Base-by-base conservation (phyloP, 345 rosid species). In the Melaleuca alternifolia region DNA sequence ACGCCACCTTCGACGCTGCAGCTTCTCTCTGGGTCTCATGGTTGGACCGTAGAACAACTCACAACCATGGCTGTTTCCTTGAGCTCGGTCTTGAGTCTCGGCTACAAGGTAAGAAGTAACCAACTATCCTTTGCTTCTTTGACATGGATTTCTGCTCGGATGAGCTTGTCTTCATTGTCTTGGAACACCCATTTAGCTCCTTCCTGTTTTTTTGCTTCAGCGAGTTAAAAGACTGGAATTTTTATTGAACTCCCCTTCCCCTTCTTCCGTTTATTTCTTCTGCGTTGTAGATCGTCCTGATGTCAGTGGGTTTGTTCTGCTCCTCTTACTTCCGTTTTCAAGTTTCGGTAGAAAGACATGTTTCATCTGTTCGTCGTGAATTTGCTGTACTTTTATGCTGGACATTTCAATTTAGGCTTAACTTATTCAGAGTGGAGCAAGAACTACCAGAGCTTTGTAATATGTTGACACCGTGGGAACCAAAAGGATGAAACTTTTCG, bases 21-120 rank as follows among this genome's bases (percentile, higher is more conserved):
- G 61, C 28, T 56, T 56, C 61, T 71, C 79, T 54, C 33, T 30
- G 37, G 28, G 1, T 76, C 53, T 79, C 54, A 85, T 89, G 92
- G 89, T 88, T 85, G 86, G 86, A 57, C 44, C 87, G 52, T 87
- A 85, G 83, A 48, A 37, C 81, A 37, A 71, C 48, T 4, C 14
- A 10, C 81, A 71, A 10, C 48, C 3, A 92, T 91, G 93, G 90
- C 93, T 15, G 87, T 89, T 76, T 92, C 91, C 85, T 87, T 89
- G 48, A 92, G 89, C 86, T 89, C 90, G 21, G 81, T 89, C 85
- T 51, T 87, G 86, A 90, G 91, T 77, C 88, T 91, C 90, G 81
- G 85, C 48, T 83, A 89, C 10, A 77, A 77, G 91, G 93, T 92
- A 89, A 53, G 8, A 13, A 18, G n/a, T 46, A 15, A 12, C 14